Evolutionary conservation across 73 alveolate genomes (phyloP), one percentile per base, ranked within the genome.

Genomic region (Loxodes magnus): DNA sequence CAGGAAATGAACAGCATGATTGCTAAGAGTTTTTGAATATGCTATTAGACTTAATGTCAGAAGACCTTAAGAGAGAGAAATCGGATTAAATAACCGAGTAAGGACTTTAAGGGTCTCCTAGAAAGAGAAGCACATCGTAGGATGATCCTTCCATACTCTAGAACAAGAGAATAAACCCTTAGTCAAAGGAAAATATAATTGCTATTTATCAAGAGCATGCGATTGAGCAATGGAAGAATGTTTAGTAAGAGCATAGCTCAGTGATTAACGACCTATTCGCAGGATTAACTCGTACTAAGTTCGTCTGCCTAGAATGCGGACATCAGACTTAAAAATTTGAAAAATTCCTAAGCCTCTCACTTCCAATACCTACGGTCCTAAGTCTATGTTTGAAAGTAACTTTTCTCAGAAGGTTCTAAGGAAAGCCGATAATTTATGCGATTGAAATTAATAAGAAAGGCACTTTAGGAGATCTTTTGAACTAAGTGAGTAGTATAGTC

Each of bases 1-100:
- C 22, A 17, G 83, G 83, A 0, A 52, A 43, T 34, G 67, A 42
- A 10, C 38, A 69, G 51, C 83, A 69, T n/a, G 83, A 69, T 61
- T 61, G 70, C 24, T 54, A 69, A 43, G 83, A 69, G 38, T 69
- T 58, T 36, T 41, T 69, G 3, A 49, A 64, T 23, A 39, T 64
- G 5, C 23, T 69, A 2, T 16, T 69, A 30, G 77, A 69, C 14
- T 43, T 26, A 5, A 62, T 57, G 23, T 38, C 38, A 43, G 71
- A 57, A 22, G 71, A 57, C 20, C 29, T 57, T 1, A 57, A 22
- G 16, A 38, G 59, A 12, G 22, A 22, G n/a, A n/a, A n/a, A n/a
- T n/a, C n/a, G n/a, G n/a, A n/a, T n/a, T n/a, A n/a, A n/a, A n/a
- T n/a, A n/a, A n/a, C n/a, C n/a, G n/a, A n/a, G n/a, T n/a, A n/a